Conservation (phyloP, 129 eudicot genomes). For the Saposhnikovia divaricata region DNA sequence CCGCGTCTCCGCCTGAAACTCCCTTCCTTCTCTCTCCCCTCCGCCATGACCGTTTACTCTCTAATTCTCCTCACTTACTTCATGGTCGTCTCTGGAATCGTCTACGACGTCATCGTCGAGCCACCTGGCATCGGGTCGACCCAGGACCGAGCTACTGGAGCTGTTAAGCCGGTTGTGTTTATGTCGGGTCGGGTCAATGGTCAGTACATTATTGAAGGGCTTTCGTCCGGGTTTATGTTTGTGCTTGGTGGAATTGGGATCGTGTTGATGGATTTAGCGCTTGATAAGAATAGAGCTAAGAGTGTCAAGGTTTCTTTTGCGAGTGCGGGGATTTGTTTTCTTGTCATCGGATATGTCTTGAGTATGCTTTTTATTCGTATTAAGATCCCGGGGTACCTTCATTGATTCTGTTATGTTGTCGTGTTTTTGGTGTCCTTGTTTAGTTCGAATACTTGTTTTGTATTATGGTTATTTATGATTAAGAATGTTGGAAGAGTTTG, state of each 20-base stretch:
- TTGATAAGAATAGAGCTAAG: slow-evolving; percentile 48
- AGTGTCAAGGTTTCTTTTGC: slow-evolving; percentile 72
- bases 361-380: slow-evolving; percentile 90
- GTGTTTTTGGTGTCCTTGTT: neutral
- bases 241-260: slow-evolving; percentile 85
- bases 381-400: slow-evolving; percentile 84
- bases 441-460: neutral
- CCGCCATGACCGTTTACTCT: slow-evolving; percentile 66
- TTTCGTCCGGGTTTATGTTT: slow-evolving; percentile 92
- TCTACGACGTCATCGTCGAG: slow-evolving; percentile 94
- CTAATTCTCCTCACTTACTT: slow-evolving; percentile 92
- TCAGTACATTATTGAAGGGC: slow-evolving; percentile 86
- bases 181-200: slow-evolving; percentile 87
- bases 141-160: slow-evolving; percentile 69
- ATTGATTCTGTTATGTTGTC: slow-evolving; percentile 4
- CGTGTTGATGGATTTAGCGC: slow-evolving; percentile 62
- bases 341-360: slow-evolving; percentile 77
- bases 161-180: slow-evolving; percentile 81
- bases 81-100: slow-evolving; percentile 89
- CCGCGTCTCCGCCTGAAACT: slow-evolving; percentile 93
- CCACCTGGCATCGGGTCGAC: slow-evolving; percentile 94
- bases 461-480: neutral
- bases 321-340: slow-evolving; percentile 41
- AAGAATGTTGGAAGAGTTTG: neutral
- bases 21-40: slow-evolving; percentile 71